Conservation (phyloP, 129 eudicot genomes). For the Pittosporum tobira region DNA sequence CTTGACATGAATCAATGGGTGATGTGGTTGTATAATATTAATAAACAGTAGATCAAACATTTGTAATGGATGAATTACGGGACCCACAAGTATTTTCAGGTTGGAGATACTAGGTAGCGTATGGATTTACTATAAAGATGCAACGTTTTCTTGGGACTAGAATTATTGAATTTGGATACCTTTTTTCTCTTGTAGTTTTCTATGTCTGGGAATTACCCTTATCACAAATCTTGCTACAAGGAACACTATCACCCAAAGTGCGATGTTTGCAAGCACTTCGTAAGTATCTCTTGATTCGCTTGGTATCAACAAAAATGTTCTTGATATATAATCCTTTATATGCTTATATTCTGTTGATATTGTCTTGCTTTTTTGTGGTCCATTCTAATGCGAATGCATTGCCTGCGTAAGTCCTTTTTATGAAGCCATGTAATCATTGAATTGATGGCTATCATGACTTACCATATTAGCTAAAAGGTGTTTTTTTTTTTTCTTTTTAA, state of each 20-base stretch:
- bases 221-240: conserved; percentile 78
- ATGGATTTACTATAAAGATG: neutral
- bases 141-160: neutral
- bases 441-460: neutral
- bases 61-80: neutral
- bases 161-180: neutral
- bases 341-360: neutral
- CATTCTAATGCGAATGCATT: neutral
- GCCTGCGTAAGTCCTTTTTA: neutral
- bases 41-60: neutral
- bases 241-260: conserved; percentile 73
- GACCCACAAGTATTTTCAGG: neutral
- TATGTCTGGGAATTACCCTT: conserved; percentile 53
- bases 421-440: neutral
- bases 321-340: neutral
- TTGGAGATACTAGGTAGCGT: neutral
- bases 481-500: too few relatives aligned
- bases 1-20: neutral
- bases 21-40: neutral
- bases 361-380: neutral
- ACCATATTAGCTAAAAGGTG: neutral
- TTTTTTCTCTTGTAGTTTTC: conserved; percentile 43
- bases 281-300: conserved; percentile 42
- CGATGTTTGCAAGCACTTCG: conserved; percentile 71
- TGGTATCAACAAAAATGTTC: neutral